Conservation (phyloP, 805 yeast species). For the Candida berthetii region DNA sequence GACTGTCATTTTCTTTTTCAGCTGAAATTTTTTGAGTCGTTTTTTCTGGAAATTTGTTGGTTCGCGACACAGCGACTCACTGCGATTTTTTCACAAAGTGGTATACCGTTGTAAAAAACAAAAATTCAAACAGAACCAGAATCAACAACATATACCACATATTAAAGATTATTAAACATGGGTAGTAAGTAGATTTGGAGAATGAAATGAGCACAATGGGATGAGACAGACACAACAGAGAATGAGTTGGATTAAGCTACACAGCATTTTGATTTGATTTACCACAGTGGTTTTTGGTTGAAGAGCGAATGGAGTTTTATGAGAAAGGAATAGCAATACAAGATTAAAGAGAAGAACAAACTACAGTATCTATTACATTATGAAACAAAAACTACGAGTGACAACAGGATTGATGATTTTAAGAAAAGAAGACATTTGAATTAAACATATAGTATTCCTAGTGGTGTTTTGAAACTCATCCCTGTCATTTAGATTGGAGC, state of each 20-base stretch:
- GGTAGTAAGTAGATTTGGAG: slow-evolving; percentile 55
- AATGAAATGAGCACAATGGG: background rate
- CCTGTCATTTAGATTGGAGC: background rate
- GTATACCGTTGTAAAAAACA: background rate
- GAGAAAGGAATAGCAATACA: too few species aligned
- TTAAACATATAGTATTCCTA: too few species aligned
- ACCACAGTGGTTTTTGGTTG: too few species aligned
- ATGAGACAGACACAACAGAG: background rate
- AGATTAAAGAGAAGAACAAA: too few species aligned
- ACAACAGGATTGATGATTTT: too few species aligned
- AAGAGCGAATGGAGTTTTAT: too few species aligned
- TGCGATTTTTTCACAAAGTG: background rate
- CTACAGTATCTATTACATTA: too few species aligned
- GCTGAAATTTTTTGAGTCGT: background rate
- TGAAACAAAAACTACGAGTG: too few species aligned
- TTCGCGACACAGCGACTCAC: background rate
- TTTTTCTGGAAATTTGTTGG: background rate
- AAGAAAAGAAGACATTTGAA: too few species aligned
- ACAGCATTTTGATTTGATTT: background rate
- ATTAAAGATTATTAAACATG: slow-evolving; percentile 45
- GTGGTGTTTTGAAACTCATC: too few species aligned
- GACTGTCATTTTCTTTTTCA: background rate
- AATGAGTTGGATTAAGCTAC: background rate
- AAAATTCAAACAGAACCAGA: background rate
- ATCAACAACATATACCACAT: background rate